Evolutionary conservation across 306 rosid genomes (phyloP), one percentile per base, ranked within the genome.

Genomic region (Sphenostylis stenocarpa): DNA sequence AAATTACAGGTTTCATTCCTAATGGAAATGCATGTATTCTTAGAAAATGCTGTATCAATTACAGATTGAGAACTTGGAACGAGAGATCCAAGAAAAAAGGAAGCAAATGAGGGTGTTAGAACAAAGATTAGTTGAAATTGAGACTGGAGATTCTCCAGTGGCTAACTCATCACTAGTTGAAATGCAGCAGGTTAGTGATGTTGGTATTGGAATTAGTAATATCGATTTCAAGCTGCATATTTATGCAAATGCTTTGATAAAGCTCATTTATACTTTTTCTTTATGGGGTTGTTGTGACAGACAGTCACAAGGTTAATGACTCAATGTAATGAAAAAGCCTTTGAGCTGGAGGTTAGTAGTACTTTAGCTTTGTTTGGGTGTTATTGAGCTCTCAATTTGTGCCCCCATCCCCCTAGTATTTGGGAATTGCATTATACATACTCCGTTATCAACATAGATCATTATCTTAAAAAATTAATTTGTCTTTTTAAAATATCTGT

Each of bases 101-200:
- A 89, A 88, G 83, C 98, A 96, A 84, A 89, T 96, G 99, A 84
- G 87, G 77, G 74, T 80, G 51, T 84, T 96, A 77, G 99, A 96
- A 39, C 97, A 96, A 80, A 88, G 88, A 67, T 85, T 96, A 84
- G 83, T 55, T 14, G 99, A 96, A 84, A 84, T 55, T 16, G 99
- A 96, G 85, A 89, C 94, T 20, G 88, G 91, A 3, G 96, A 93
- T 87, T 87, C 96, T 79, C 87, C 97, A 11, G 78, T 85, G 82
- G 80, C 94, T 44, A 91, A 86, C 77, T 91, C 96, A 72, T 89
- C 98, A 5, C 69, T 90, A 82, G 93, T 91, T 81, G 98, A 96
- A 85, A 91, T 93, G 98, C 99, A 96, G 86, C 98, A 96, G 97
- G 99, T 96, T 96, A 88, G 65, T 55, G 57, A 48, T 63, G 73